Percentiles rank a stretch among this genome's conserved stretches.
These are phyloP conservation scores for Ogataea nonfermentans DNA, from an alignment of 805 yeast genomes.

Conservation along the genomic window DNA sequence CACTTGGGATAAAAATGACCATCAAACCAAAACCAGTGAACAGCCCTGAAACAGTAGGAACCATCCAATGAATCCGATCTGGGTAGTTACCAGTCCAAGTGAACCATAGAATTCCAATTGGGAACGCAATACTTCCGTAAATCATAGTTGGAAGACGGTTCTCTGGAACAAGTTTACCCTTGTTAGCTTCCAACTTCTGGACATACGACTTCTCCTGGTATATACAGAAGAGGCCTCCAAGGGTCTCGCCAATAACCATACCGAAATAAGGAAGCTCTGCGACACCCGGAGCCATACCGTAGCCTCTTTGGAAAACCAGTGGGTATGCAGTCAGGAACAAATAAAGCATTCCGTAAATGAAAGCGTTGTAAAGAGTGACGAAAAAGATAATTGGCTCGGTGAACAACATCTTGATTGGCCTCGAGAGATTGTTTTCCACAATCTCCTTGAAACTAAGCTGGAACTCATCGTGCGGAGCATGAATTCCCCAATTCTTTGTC, in stretches of 20 bases:
- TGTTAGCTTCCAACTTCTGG: constrained; percentile 46
- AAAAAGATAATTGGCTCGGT: constrained; percentile 73
- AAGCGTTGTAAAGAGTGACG: constrained; percentile 68
- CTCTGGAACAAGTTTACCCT: constrained; percentile 70
- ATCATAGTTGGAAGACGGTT: constrained; percentile 77
- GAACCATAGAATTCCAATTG: constrained; percentile 81
- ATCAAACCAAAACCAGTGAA: constrained; percentile 68
- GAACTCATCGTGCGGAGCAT: constrained; percentile 71
- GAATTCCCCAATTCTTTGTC: constrained; percentile 81
- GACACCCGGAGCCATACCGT: constrained; percentile 60
- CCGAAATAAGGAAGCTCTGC: constrained; percentile 80
- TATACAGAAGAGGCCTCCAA: constrained; percentile 56
- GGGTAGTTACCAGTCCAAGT: constrained; percentile 84
- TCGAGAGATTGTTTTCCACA: constrained; percentile 56
- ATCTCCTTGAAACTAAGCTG: constrained; percentile 57
- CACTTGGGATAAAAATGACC: constrained; percentile 63
- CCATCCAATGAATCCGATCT: constrained; percentile 72
- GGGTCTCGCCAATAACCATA: constrained; percentile 62
- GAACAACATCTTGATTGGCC: constrained; percentile 67
- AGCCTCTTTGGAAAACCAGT: constrained; percentile 60
- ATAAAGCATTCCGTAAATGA: constrained; percentile 77
- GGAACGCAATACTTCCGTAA: constrained; percentile 66
- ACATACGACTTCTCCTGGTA: constrained; percentile 54
- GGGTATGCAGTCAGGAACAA: constrained; percentile 75
- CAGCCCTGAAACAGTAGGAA: constrained; percentile 66